Conservation (phyloP, 176 grass and related monocot genomes). For the Bolboschoenus planiculmis region DNA sequence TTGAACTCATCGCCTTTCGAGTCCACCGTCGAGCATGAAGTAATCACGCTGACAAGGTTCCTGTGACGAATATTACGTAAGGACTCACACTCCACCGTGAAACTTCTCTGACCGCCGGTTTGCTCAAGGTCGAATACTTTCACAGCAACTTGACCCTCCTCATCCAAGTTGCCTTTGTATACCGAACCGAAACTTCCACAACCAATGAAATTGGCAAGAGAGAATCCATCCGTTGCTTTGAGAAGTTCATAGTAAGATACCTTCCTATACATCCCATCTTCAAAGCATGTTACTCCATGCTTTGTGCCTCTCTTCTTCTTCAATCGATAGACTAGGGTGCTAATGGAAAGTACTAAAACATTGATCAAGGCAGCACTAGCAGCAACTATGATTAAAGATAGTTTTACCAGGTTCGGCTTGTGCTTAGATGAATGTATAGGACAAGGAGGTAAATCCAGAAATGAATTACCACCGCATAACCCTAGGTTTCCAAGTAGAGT, state of each 20-base stretch:
- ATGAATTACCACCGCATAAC: constrained; percentile 24
- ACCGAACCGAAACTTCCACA: constrained; percentile 38
- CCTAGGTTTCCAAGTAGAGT: constrained; percentile 7
- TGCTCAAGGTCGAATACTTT: constrained; percentile 43
- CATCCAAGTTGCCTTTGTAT: constrained; percentile 35
- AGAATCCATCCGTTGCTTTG: constrained; percentile 41
- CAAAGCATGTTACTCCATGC: background rate
- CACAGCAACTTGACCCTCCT: constrained; percentile 18
- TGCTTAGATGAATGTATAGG: background rate
- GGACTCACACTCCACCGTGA: constrained; percentile 38
- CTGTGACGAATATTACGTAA: constrained; percentile 35
- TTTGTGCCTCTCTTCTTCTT: background rate
- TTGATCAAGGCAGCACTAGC: background rate
- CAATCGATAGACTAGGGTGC: background rate
- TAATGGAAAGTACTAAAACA: background rate
- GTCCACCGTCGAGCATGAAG: constrained; percentile 38
- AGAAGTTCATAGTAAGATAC: constrained; percentile 36
- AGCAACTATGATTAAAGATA: constrained; percentile 13
- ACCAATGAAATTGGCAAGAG: constrained; percentile 34
- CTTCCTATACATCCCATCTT: constrained; percentile 22
- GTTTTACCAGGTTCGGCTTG: background rate
- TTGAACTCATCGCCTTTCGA: constrained; percentile 42
- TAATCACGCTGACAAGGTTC: constrained; percentile 41
- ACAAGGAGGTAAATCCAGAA: background rate
- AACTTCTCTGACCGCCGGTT: constrained; percentile 27